Evolutionary conservation across 106 monocot species (phyloP).

Genomic region (Amphibolis antarctica): DNA sequence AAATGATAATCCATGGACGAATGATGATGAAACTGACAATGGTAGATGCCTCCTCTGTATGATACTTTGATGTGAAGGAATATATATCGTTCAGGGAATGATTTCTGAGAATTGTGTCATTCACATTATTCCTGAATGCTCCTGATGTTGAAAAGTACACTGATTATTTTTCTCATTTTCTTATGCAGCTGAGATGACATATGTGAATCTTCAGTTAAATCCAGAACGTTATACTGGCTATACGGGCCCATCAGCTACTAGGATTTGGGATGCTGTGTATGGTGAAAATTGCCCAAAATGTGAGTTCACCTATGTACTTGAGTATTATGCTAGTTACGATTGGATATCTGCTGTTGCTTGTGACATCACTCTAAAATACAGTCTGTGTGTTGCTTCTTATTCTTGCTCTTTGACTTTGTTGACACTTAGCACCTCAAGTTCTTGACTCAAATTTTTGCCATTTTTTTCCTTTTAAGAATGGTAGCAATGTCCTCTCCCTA

Average conservation of each 20-base stretch:
- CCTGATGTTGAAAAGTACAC: neutral
- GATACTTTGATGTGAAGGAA: neutral
- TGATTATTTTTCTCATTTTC: neutral
- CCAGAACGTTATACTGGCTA: constrained; percentile 96
- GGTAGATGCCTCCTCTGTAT: constrained; percentile 21
- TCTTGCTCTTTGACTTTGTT: no score
- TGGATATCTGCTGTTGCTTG: neutral
- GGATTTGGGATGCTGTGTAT: constrained; percentile 91
- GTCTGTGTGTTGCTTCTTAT: no score
- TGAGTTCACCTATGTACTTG: constrained; percentile 21
- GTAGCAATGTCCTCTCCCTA: no score
- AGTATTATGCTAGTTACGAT: neutral
- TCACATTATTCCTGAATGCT: neutral
- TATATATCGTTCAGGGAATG: neutral
- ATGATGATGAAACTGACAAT: constrained; percentile 95
- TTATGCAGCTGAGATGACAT: constrained; percentile 85
- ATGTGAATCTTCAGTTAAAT: constrained; percentile 92
- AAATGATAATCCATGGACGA: constrained; percentile 92
- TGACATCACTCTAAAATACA: no score
- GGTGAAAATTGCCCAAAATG: constrained; percentile 93
- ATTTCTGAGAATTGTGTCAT: neutral
- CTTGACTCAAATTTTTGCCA: no score
- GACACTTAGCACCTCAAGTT: no score
- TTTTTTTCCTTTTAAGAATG: no score
- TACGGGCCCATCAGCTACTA: constrained; percentile 57